Evolutionary conservation across 1,139 yeast species (phyloP), one percentile per base, ranked within the genome.

Genomic region (Pichia norvegensis): DNA sequence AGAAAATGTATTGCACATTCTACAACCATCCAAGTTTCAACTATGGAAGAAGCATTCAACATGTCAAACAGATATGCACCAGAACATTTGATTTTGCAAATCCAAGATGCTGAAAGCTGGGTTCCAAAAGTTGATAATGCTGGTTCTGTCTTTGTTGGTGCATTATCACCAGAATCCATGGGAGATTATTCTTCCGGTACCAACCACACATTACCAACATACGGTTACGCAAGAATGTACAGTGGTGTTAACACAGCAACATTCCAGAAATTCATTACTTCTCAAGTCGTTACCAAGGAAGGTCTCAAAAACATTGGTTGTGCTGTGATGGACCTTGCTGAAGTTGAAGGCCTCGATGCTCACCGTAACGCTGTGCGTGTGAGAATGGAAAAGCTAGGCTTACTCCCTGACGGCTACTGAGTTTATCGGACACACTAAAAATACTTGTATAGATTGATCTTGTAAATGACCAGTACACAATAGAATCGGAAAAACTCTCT

Each of bases 161-260:
- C 92, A 1, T 85, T 85, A 64, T 85, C 96, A 4, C 98, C 98
- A 40, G 99, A 92, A 66, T 85, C 95, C 3, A 90, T 97, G 66
- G 99, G 99, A 60, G 98, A 94, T 67, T 94, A 92, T 69, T 88
- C 97, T 1, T 81, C 92, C 52, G 97, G 98, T 62, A 92, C 98
- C 7, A 92, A 92, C 73, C 97, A 90, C 68, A 92, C 98, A 0
- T 74, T 92, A 59, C 99, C 98, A 49, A 92, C 99, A 0, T 92
- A 92, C 64, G 98, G 99, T 43, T 92, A 92, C 62, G 97, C 99
- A 42, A 82, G 88, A 68, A 95, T 87, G 76, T 92, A 92, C 69
- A 84, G 95, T 53, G 99, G 99, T 48, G 97, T 90, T 49, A 92
- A 92, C 68, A 90, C 97, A 29, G 83, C 90, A 43, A 88, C 97